Conservation (phyloP, 2,329 filamentous ascomycete genomes). For the Colletotrichum sp. region DNA sequence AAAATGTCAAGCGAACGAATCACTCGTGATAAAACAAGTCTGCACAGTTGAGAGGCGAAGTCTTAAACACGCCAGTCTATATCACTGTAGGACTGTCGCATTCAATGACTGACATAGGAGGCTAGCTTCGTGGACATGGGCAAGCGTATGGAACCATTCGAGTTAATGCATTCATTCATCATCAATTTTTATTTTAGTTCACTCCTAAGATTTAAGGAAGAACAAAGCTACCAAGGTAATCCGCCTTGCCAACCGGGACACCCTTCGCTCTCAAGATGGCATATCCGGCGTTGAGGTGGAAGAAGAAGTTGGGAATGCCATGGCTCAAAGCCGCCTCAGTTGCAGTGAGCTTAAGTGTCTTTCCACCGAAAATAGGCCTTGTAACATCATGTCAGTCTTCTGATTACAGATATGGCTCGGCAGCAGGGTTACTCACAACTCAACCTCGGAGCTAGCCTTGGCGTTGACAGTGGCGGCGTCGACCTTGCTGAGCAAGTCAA, state of each 20-base stretch:
- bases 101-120: not conserved
- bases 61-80: not conserved
- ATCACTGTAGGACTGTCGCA: not conserved
- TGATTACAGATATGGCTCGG: not conserved
- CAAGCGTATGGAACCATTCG: not conserved
- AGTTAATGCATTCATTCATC: not conserved
- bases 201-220: not conserved
- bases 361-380: conserved; percentile 12
- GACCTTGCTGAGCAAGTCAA: conserved; percentile 31
- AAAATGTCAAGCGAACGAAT: not conserved
- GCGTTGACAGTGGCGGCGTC: conserved; percentile 28
- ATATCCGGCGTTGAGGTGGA: conserved; percentile 64
- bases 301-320: conserved; percentile 64
- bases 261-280: conserved; percentile 60
- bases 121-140: accelerated
- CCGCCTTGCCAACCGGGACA: conserved; percentile 61
- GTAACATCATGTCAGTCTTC: not conserved
- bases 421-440: conserved; percentile 26
- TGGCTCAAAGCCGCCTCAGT: conserved; percentile 47
- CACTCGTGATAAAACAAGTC: not conserved
- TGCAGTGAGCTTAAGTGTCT: conserved; percentile 19
- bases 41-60: not conserved
- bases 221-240: conserved; percentile 46
- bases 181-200: not conserved
- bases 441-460: conserved; percentile 25